These are phyloP conservation scores for Haberlea rhodopensis DNA, from an alignment of 257 asterid genomes.

Conservation along the genomic window DNA sequence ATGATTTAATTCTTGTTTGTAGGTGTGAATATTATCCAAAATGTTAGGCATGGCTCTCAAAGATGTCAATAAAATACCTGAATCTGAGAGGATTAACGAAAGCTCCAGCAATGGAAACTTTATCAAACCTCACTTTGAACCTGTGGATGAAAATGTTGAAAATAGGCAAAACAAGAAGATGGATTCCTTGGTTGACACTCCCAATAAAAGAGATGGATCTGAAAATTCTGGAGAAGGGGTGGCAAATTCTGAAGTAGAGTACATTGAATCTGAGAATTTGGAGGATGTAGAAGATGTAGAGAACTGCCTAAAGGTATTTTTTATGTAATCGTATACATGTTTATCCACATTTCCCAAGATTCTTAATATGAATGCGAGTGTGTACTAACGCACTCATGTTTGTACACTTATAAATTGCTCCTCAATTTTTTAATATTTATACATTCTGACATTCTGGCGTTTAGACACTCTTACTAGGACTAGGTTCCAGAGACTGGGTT, in stretches of 20 bases:
- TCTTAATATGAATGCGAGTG: conserved; percentile 4
- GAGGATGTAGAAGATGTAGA: conserved; percentile 68
- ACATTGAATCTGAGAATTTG: conserved; percentile 74
- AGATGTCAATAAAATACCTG: no score
- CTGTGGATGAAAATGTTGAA: no score
- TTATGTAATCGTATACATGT: background rate
- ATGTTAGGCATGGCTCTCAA: conserved; percentile 71
- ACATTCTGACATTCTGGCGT: conserved; percentile 23
- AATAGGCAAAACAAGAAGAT: conserved; percentile 35
- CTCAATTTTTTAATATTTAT: background rate
- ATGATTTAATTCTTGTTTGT: conserved; percentile 21
- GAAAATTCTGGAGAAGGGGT: conserved; percentile 41
- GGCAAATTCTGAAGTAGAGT: no score
- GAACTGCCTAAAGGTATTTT: conserved; percentile 51
- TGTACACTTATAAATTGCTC: background rate
- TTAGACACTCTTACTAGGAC: conserved; percentile 62
- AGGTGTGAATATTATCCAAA: conserved; percentile 26
- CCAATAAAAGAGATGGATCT: conserved; percentile 30
- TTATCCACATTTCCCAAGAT: no score
- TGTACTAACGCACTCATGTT: conserved; percentile 1
- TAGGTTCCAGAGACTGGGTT: conserved; percentile 85
- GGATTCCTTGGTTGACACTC: conserved; percentile 31
- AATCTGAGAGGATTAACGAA: conserved; percentile 43
- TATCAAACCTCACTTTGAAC: conserved; percentile 37
- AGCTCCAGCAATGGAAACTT: conserved; percentile 44